These are phyloP conservation scores for Fusarium sp. DNA, from an alignment of 2,329 filamentous ascomycete genomes.

Conservation along the genomic window DNA sequence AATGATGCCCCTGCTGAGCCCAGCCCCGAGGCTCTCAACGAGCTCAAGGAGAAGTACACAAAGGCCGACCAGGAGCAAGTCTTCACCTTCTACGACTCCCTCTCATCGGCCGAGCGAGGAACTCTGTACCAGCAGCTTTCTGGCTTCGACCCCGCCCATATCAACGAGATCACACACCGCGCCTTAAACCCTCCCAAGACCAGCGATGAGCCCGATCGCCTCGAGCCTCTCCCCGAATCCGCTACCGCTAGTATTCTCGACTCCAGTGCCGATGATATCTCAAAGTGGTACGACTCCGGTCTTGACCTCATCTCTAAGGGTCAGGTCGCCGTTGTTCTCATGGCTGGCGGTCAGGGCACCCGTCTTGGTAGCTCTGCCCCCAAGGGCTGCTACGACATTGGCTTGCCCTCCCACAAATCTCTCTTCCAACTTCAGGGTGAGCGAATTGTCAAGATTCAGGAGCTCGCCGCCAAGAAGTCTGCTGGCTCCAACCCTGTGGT, in stretches of 20 bases:
- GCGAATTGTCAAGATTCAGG: constrained; percentile 86
- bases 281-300: constrained; percentile 84
- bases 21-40: constrained; percentile 70
- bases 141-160: constrained; percentile 82
- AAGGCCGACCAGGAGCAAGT: constrained; percentile 83
- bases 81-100: constrained; percentile 83
- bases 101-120: constrained; percentile 77
- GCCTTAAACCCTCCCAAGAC: constrained; percentile 81
- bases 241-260: constrained; percentile 92
- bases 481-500: constrained; percentile 69
- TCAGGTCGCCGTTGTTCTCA: constrained; percentile 86
- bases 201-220: constrained; percentile 62
- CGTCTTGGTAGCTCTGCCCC: constrained; percentile 92
- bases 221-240: constrained; percentile 88
- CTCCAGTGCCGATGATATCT: constrained; percentile 79
- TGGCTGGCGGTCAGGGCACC: constrained; percentile 97
- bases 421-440: constrained; percentile 98
- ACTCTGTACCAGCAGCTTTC: constrained; percentile 83
- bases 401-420: constrained; percentile 89
- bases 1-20: constrained; percentile 58
- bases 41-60: constrained; percentile 76
- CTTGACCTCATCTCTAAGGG: constrained; percentile 82
- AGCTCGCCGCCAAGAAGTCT: constrained; percentile 77
- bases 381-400: constrained; percentile 98
- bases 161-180: constrained; percentile 86